phyloP scores from a whole-genome alignment of 2,329 filamentous ascomycete species.

The Verticillium dahliae region DNA sequence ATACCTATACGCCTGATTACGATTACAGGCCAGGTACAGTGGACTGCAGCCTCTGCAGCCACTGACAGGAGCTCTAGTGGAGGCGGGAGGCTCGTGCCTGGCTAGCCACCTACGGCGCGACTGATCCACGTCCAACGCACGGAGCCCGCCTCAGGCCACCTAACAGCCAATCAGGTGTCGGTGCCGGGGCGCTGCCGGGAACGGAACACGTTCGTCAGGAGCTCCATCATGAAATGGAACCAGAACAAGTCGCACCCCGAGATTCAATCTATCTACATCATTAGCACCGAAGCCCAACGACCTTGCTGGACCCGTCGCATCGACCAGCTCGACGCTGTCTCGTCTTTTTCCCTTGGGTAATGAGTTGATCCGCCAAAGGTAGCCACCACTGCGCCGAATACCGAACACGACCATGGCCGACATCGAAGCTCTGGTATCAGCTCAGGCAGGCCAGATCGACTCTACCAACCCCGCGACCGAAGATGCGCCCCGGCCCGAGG shows the following conservation, averaged over 20 bases:
- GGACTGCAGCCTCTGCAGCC: neutral
- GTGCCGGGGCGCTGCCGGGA: neutral
- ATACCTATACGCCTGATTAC: neutral
- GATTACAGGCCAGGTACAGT: neutral
- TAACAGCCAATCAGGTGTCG: slow-evolving; percentile 1
- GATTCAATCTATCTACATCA: neutral
- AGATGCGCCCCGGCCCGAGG: slow-evolving; percentile 32
- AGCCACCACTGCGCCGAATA: neutral
- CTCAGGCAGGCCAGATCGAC: slow-evolving; percentile 1
- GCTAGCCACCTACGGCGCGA: neutral
- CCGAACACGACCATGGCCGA: slow-evolving; percentile 14
- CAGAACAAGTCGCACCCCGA: neutral
- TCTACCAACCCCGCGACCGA: slow-evolving; percentile 14
- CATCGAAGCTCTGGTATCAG: slow-evolving; percentile 13
- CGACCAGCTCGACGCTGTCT: neutral
- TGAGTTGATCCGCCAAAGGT: slow-evolving; percentile 5
- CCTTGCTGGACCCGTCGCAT: neutral
- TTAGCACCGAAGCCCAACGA: neutral
- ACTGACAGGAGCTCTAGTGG: neutral
- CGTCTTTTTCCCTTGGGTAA: slow-evolving; percentile 1
- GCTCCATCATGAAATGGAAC: neutral
- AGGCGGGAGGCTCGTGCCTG: neutral
- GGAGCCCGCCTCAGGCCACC: neutral
- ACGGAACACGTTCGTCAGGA: slow-evolving; percentile 11
- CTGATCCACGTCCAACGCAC: neutral